These are phyloP conservation scores for Leccinum subgranulosum DNA, from an alignment of 768 basidiomycete genomes.

Conservation along the genomic window DNA sequence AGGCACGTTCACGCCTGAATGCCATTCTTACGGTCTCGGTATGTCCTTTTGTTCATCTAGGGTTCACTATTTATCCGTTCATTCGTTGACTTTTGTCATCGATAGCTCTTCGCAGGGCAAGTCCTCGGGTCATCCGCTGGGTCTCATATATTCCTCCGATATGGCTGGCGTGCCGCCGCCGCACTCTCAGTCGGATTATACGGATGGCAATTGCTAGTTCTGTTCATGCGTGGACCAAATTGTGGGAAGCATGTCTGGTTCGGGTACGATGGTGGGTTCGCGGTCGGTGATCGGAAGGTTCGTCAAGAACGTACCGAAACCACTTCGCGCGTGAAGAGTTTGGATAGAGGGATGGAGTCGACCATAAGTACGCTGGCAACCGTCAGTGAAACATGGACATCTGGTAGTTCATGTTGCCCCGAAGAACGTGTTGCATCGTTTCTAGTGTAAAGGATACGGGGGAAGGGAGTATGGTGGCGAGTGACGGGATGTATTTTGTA, in stretches of 20 bases:
- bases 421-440: not conserved
- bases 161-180: constrained; percentile 38
- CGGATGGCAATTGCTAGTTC: constrained; percentile 33
- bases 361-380: not conserved
- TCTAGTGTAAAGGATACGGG: not conserved
- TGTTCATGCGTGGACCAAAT: constrained; percentile 38
- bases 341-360: not conserved
- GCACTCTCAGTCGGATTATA: constrained; percentile 34
- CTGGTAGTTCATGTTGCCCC: constrained; percentile 2
- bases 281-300: not conserved
- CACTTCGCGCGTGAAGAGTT: not conserved
- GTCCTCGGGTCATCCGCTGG: constrained; percentile 43
- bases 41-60: not conserved
- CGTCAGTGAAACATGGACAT: constrained; percentile 3
- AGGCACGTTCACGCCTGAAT: constrained; percentile 29
- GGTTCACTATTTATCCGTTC: not conserved
- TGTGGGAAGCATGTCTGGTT: constrained; percentile 46
- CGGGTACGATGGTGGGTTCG: constrained; percentile 58
- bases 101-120: constrained; percentile 35
- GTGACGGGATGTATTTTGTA: not conserved
- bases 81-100: not conserved
- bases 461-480: not conserved
- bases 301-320: not conserved
- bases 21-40: constrained; percentile 29
- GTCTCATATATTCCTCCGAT: constrained; percentile 38